Evolutionary conservation across 2,329 filamentous ascomycete genomes (phyloP), one percentile per base, ranked within the genome.

Genomic region (Trichoderma koningiopsis): DNA sequence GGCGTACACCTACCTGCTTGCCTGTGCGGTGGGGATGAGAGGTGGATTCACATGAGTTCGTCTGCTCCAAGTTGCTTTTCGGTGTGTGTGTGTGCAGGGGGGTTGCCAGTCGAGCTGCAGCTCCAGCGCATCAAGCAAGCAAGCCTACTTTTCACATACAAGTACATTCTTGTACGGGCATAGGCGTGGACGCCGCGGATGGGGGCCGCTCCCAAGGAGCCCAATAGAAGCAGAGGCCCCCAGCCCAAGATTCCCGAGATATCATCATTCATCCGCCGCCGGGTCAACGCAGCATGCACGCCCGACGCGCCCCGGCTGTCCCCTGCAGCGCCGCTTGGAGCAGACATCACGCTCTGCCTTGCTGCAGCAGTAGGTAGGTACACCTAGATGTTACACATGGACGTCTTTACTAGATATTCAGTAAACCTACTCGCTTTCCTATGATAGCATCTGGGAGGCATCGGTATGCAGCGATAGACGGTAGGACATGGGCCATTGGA

Each of bases 111-210:
- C 68, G 56, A 55, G 61, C 47, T 67, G 68, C 68, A 61, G 56
- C 68, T 65, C 62, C 61, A 67, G 35, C 68, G 53, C 63, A 70
- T 66, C 47, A 49, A 29, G 52, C 68, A 70, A 67, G 56, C 68
- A 62, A 62, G 62, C 47, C 19, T 22, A 8, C 19, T 33, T 16
- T 19, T 27, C 8, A 57, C 61, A 29, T 33, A 65, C 8, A 57
- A 49, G 19, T 33, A 65, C 47, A 65, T 10, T 14, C 40, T 43
- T 19, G 40, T 43, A 43, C 6, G 19, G 40, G 40, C 2, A 43
- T n/a, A n/a, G 19, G 40, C 35, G 31, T 40, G 47, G 31, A 52
- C 22, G 29, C 22, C 43, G 40, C 24, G 55, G 47, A 43, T 56
- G 60, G 62, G 58, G 65, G 22, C 29, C n/a, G 37, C 35, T 53